Percentiles rank a stretch among this genome's conserved stretches.
Conservation (phyloP, 495 filamentous ascomycete genomes). For the Penicillium cataractarum region DNA sequence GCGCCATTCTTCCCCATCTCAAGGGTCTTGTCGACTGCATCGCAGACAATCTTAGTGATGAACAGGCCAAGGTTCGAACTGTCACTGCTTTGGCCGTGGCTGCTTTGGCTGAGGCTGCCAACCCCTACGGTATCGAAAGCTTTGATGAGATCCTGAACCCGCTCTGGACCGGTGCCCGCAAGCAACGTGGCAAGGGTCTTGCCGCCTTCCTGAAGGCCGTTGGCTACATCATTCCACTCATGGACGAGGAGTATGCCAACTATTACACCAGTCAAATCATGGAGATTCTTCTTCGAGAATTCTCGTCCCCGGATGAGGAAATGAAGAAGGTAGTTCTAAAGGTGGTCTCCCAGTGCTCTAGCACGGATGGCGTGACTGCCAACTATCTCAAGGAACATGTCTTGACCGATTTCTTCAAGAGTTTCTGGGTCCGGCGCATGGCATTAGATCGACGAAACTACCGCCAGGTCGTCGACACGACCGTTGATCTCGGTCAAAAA, state of each 20-base stretch:
- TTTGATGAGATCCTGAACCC: constrained; percentile 98
- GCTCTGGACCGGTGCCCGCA: constrained; percentile 92
- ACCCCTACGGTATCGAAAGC: constrained; percentile 98
- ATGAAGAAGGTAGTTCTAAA: constrained; percentile 99
- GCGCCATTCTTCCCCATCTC: constrained; percentile 92
- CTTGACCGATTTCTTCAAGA: constrained; percentile 95
- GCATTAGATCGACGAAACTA: constrained; percentile 97
- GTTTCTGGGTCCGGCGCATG: constrained; percentile 98
- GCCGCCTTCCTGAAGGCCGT: constrained; percentile 97
- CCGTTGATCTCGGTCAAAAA: constrained; percentile 96
- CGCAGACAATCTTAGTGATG: constrained; percentile 91
- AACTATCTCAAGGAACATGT: constrained; percentile 94
- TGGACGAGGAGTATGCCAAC: constrained; percentile 99
- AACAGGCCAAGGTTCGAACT: constrained; percentile 96
- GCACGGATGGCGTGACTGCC: constrained; percentile 92
- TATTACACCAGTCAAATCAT: constrained; percentile 99
- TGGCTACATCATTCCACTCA: constrained; percentile 96
- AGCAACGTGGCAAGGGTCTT: constrained; percentile 94
- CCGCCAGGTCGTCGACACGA: constrained; percentile 95
- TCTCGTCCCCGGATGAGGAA: constrained; percentile 95
- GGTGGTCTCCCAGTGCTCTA: constrained; percentile 95
- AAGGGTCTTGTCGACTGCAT: constrained; percentile 98
- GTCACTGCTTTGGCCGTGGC: constrained; percentile 95
- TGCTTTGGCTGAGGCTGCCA: constrained; percentile 93
- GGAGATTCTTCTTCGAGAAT: constrained; percentile 96